These are phyloP conservation scores for Acrocalymma vagum DNA, from an alignment of 2,329 filamentous ascomycete species.

Conservation along the genomic window DNA sequence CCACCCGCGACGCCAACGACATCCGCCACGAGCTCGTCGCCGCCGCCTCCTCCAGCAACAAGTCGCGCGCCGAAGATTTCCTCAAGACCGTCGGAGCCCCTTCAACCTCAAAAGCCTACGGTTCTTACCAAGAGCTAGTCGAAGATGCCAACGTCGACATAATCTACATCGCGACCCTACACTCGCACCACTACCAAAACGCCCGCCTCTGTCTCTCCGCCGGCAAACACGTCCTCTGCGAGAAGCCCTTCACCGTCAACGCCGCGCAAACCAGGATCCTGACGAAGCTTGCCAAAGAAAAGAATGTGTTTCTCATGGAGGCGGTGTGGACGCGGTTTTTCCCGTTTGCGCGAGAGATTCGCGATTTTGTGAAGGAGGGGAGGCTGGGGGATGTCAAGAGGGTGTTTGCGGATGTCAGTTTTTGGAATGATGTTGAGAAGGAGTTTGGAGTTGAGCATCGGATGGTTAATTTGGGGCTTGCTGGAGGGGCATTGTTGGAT, in stretches of 20 bases:
- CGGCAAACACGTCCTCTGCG: slow-evolving; percentile 86
- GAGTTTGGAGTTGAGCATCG: slow-evolving; percentile 67
- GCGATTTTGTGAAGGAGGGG: slow-evolving; percentile 66
- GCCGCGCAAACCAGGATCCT: slow-evolving; percentile 78
- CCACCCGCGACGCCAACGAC: slow-evolving; percentile 72
- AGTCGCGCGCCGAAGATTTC: slow-evolving; percentile 74
- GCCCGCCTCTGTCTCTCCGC: slow-evolving; percentile 80
- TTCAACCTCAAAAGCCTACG: slow-evolving; percentile 73
- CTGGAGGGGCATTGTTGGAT: slow-evolving; percentile 82
- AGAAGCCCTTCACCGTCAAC: slow-evolving; percentile 88
- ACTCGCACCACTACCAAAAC: slow-evolving; percentile 93
- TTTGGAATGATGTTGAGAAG: slow-evolving; percentile 67
- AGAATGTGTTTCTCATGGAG: slow-evolving; percentile 59
- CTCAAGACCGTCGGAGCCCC: slow-evolving; percentile 75
- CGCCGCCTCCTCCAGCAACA: slow-evolving; percentile 78
- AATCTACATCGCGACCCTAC: slow-evolving; percentile 87
- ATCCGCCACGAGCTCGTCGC: slow-evolving; percentile 79
- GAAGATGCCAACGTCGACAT: slow-evolving; percentile 80
- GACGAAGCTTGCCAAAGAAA: slow-evolving; percentile 73
- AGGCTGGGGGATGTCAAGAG: slow-evolving; percentile 63
- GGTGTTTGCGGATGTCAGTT: slow-evolving; percentile 64
- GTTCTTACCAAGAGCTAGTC: slow-evolving; percentile 81
- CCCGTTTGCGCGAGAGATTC: slow-evolving; percentile 77
- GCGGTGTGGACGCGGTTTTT: slow-evolving; percentile 91
- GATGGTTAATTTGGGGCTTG: slow-evolving; percentile 83